Evolutionary conservation across 2,329 filamentous ascomycete species (phyloP).

Genomic region (Aaosphaeria arxii): DNA sequence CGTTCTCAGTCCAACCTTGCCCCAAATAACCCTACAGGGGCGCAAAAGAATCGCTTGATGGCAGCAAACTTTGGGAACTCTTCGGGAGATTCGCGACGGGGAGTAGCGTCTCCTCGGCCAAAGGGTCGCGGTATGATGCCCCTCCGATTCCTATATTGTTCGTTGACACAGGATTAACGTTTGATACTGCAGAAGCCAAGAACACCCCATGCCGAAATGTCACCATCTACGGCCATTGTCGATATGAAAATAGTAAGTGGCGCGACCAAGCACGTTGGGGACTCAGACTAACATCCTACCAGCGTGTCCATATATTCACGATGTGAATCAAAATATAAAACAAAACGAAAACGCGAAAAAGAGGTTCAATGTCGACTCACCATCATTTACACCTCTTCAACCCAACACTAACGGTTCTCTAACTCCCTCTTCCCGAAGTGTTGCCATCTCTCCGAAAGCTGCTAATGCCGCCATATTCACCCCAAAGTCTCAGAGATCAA

Average conservation of each 20-base stretch:
- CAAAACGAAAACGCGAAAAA: constrained; percentile 62
- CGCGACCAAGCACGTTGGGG: background rate
- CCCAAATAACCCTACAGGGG: constrained; percentile 11
- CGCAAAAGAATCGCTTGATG: constrained; percentile 29
- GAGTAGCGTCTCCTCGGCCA: constrained; percentile 41
- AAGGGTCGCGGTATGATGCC: constrained; percentile 40
- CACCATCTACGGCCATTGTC: constrained; percentile 88
- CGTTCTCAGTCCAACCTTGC: constrained; percentile 12
- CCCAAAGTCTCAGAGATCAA: constrained; percentile 55
- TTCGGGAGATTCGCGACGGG: constrained; percentile 40
- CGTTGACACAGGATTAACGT: constrained; percentile 15
- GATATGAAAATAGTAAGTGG: constrained; percentile 73
- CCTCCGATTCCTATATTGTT: constrained; percentile 1
- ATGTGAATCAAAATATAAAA: constrained; percentile 60
- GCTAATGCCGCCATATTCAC: constrained; percentile 87
- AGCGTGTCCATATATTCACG: constrained; percentile 82
- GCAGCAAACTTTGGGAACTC: constrained; percentile 34
- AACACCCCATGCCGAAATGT: constrained; percentile 91
- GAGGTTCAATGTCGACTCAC: constrained; percentile 90
- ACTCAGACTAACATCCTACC: background rate
- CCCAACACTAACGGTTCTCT: constrained; percentile 45
- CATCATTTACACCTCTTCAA: constrained; percentile 79
- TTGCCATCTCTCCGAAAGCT: constrained; percentile 82
- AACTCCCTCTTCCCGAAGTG: constrained; percentile 59
- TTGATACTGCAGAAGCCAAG: constrained; percentile 58